These are phyloP conservation scores for Epichloe bromicola DNA, from an alignment of 2,329 filamentous ascomycete species.

Conservation along the genomic window DNA sequence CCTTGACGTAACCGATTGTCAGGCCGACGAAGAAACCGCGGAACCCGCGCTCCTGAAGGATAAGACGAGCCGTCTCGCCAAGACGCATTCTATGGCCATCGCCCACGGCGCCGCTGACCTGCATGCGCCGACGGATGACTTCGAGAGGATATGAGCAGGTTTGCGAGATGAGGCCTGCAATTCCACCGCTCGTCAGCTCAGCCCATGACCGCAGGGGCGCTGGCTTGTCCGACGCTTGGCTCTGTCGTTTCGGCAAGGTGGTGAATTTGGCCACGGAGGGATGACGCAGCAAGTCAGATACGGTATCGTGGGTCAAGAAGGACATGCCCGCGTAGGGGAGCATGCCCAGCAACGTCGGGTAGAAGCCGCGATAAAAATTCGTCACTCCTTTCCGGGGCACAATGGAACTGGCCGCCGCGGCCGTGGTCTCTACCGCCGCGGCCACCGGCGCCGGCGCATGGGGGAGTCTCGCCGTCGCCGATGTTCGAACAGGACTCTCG, in stretches of 20 bases:
- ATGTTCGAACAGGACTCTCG: constrained; percentile 43
- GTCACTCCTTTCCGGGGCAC: constrained; percentile 54
- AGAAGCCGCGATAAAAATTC: constrained; percentile 95
- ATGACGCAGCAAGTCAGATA: constrained; percentile 69
- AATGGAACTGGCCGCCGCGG: constrained; percentile 29
- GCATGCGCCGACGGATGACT: constrained; percentile 85
- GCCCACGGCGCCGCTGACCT: constrained; percentile 87
- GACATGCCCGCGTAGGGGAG: constrained; percentile 91
- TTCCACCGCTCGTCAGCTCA: constrained; percentile 69
- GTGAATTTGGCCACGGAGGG: constrained; percentile 58
- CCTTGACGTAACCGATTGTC: constrained; percentile 89
- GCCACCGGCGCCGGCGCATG: constrained; percentile 17
- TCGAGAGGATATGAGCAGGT: constrained; percentile 89
- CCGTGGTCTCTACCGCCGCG: constrained; percentile 12
- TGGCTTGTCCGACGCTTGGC: constrained; percentile 44
- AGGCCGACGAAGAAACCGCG: constrained; percentile 85
- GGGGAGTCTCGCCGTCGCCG: constrained; percentile 16
- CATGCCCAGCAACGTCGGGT: constrained; percentile 85
- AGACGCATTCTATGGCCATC: constrained; percentile 73
- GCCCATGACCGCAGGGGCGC: constrained; percentile 73
- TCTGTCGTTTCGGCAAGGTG: constrained; percentile 51
- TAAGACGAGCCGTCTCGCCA: constrained; percentile 61
- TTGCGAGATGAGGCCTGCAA: constrained; percentile 81
- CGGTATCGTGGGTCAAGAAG: constrained; percentile 88
- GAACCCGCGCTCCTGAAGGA: constrained; percentile 62